Percentiles rank a stretch among this genome's conserved stretches.
Conservation (phyloP, 345 rosid species). For the Clausena lansium region DNA sequence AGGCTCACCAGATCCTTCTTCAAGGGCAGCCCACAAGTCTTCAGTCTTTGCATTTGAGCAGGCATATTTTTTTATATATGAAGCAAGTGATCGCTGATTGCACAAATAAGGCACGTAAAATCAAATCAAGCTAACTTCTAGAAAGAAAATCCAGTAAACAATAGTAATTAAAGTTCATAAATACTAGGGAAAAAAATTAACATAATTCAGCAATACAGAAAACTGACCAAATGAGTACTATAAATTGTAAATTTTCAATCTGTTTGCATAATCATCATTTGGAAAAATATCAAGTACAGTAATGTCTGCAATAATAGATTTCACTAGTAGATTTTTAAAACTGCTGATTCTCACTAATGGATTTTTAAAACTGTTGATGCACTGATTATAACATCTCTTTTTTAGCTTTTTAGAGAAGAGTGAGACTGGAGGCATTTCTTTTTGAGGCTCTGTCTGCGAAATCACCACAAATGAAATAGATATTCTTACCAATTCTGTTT, state of each 20-base stretch:
- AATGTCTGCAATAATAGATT: not conserved
- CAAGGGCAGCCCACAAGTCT: conserved; percentile 90
- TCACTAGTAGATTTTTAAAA: not conserved
- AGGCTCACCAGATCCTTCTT: conserved; percentile 85
- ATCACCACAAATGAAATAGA: not conserved
- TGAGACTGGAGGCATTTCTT: not conserved
- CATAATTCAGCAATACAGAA: not conserved
- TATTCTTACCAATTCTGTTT: not conserved
- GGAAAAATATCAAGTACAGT: not conserved
- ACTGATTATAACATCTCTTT: not conserved
- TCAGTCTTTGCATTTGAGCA: conserved; percentile 91
- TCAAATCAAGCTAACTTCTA: conserved; percentile 4
- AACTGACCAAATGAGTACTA: conserved; percentile 1
- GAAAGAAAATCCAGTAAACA: not conserved
- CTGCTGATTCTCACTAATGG: not conserved
- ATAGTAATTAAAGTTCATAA: not conserved
- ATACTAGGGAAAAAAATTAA: conserved; percentile 10
- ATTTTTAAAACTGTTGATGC: not conserved
- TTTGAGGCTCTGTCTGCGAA: not conserved
- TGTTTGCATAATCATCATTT: not conserved
- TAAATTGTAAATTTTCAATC: not conserved
- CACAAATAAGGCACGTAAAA: conserved; percentile 9
- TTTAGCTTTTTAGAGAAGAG: not conserved
- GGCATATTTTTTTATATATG: conserved; percentile 70
- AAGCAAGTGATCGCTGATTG: conserved; percentile 82